Conservation (phyloP, 2,329 filamentous ascomycete species). For the Elsinoe ampelina region DNA sequence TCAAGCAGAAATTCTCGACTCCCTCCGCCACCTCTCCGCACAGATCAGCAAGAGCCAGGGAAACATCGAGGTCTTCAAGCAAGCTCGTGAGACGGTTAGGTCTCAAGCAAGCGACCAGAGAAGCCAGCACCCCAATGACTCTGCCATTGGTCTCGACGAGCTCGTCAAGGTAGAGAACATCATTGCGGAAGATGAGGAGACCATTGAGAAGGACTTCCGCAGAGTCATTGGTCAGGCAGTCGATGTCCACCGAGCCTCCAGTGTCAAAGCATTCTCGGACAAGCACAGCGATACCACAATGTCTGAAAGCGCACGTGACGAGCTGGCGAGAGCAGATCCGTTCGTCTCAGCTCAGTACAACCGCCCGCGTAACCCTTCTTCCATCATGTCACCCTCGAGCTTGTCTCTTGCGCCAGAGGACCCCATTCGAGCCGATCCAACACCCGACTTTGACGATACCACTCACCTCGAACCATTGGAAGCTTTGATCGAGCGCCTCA, state of each 20-base stretch:
- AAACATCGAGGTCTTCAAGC: background rate
- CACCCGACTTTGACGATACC: slow-evolving; percentile 10
- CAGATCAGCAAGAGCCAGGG: slow-evolving; percentile 10
- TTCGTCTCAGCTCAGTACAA: background rate
- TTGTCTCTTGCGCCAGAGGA: background rate
- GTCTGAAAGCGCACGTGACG: background rate
- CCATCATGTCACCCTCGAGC: background rate
- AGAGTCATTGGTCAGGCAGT: background rate
- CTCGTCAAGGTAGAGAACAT: background rate
- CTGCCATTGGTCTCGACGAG: background rate
- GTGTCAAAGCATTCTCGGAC: background rate
- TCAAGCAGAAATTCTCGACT: background rate
- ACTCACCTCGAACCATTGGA: slow-evolving; percentile 10
- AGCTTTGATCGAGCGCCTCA: slow-evolving; percentile 5
- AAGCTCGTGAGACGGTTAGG: background rate
- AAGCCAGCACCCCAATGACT: background rate
- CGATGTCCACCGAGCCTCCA: background rate
- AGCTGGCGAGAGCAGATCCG: background rate
- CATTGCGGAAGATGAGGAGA: background rate
- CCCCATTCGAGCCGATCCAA: background rate
- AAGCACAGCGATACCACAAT: background rate
- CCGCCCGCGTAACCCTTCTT: background rate
- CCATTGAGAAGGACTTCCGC: slow-evolving; percentile 1
- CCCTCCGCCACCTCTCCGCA: background rate
- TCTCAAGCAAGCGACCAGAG: background rate